Evolutionary conservation across 2,329 filamentous ascomycete genomes (phyloP).

Genomic region (Trichoderma afroharzianum): DNA sequence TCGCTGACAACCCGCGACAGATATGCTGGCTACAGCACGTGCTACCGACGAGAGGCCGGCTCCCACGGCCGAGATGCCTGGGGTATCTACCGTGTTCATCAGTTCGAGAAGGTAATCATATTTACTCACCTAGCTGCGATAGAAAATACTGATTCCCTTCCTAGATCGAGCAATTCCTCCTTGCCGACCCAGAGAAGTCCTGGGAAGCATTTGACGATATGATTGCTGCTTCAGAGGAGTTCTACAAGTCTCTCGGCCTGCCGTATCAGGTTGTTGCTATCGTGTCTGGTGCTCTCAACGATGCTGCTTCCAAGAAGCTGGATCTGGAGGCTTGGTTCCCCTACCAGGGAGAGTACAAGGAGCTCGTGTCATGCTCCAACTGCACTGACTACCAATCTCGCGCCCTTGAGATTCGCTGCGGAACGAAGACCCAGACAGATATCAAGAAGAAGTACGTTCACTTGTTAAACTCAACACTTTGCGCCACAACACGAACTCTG

Average conservation of each 20-base stretch:
- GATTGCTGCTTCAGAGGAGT: conserved; percentile 87
- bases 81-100: conserved; percentile 97
- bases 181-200: conserved; percentile 82
- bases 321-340: conserved; percentile 97
- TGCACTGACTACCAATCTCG: conserved; percentile 97
- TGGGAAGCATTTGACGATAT: conserved; percentile 94
- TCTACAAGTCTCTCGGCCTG: conserved; percentile 84
- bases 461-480: conserved; percentile 83
- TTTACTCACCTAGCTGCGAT: not conserved
- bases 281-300: conserved; percentile 93
- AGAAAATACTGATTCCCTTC: not conserved
- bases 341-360: conserved; percentile 96
- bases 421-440: conserved; percentile 80
- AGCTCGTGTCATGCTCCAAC: conserved; percentile 95
- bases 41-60: conserved; percentile 93
- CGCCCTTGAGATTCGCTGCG: conserved; percentile 88
- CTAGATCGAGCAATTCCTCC: conserved; percentile 69
- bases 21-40: conserved; percentile 88
- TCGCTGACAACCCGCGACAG: conserved; percentile 55
- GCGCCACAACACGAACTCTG: conserved; percentile 84
- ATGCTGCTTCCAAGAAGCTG: conserved; percentile 74
- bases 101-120: conserved; percentile 79
- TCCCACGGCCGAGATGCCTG: conserved; percentile 84
- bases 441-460: conserved; percentile 90
- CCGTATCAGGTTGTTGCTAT: conserved; percentile 92